These are phyloP conservation scores for Lipomyces orientalis DNA, from an alignment of 805 yeast genomes.

Conservation along the genomic window DNA sequence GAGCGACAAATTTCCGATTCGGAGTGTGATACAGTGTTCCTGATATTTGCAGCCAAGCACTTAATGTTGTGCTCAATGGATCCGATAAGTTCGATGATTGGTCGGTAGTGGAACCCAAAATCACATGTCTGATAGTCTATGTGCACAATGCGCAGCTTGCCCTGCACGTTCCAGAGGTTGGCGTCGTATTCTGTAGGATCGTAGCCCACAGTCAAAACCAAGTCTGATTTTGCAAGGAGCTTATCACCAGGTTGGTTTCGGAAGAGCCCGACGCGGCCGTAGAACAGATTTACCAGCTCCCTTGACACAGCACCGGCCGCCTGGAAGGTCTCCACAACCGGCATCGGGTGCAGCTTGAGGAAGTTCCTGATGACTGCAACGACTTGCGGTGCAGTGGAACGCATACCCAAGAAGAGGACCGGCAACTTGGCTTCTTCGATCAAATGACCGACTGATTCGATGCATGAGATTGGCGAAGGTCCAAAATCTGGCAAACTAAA, in stretches of 20 bases:
- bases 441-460: neutral
- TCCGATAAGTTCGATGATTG: neutral
- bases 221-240: neutral
- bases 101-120: neutral
- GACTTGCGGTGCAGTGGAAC: neutral
- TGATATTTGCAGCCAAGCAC: neutral
- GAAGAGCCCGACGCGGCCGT: conserved; percentile 2
- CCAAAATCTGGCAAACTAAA: neutral
- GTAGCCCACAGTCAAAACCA: neutral
- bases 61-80: neutral
- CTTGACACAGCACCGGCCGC: neutral
- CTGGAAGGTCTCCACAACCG: conserved; percentile 1
- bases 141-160: neutral
- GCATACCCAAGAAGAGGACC: neutral
- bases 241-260: conserved; percentile 3
- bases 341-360: neutral
- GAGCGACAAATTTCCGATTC: neutral
- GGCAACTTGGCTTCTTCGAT: neutral
- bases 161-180: neutral
- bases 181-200: neutral
- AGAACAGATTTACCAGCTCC: neutral
- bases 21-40: neutral
- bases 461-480: neutral
- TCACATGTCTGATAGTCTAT: neutral
- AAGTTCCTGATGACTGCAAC: neutral